phyloP scores from a whole-genome alignment of 2,329 filamentous ascomycete genomes.

The Sporothrix curviconia region DNA sequence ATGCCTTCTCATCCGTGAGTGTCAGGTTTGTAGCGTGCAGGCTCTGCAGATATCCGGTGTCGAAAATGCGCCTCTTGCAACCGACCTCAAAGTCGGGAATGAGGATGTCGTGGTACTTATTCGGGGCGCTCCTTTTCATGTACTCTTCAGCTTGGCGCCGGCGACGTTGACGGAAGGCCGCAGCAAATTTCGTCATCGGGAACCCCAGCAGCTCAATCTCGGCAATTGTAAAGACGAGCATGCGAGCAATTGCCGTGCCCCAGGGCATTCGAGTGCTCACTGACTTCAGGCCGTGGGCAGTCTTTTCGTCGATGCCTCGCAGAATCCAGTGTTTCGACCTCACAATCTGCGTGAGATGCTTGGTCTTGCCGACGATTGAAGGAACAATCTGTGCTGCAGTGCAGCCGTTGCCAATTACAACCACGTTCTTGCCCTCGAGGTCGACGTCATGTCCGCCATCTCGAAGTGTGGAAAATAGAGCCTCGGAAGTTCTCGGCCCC shows the following conservation, averaged over 20 bases:
- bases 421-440: not conserved
- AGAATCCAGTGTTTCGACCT: not conserved
- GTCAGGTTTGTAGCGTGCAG: not conserved
- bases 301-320: not conserved
- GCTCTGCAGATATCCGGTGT: not conserved
- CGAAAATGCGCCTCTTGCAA: conserved; percentile 1
- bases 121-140: not conserved
- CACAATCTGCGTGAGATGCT: not conserved
- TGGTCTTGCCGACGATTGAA: not conserved
- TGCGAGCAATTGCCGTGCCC: not conserved
- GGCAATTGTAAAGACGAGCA: not conserved
- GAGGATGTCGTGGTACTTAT: not conserved
- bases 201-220: conserved; percentile 1
- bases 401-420: not conserved
- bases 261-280: not conserved
- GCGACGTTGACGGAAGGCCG: not conserved
- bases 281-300: not conserved
- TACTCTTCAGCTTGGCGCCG: not conserved
- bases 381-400: not conserved
- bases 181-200: not conserved
- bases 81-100: not conserved
- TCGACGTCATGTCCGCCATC: not conserved
- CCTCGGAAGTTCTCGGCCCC: not conserved
- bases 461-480: not conserved
- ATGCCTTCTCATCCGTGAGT: not conserved